Base-by-base conservation (phyloP, 139 green algal genomes). In the Chlamydomonas sp. region DNA sequence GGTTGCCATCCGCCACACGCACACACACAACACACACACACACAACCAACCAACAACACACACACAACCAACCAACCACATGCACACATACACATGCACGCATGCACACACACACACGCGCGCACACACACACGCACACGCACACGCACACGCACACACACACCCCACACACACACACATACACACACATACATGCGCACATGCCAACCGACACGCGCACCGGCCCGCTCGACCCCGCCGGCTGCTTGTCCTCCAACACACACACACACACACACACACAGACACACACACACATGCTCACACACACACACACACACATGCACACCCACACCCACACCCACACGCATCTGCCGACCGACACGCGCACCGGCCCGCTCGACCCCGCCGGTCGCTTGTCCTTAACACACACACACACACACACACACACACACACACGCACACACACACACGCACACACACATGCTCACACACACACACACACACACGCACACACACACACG, bases 221-320 rank as follows among this genome's bases (percentile, higher is more conserved):
- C 31, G 85, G 87, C 1, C 89, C 79, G 34, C 61, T 65, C 35
- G 28, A 48, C 34, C 34, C 58, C 29, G 20, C 0, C 5, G 61
- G 58, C 10, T 60, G 65, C 72, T 74, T 81, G n/a, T 24, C 39
- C 0, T 73, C 35, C 3, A 97, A 80, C 79, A 82, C 92, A 20
- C 84, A 73, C 6, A 79, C 91, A 70, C 97, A 96, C 3, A 76
- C 88, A 8, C 61, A 5, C 13, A 54, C 43, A 54, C 43, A 54
- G 16, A 54, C 43, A 54, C 43, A 54, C 43, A 54, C 43, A 54
- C 43, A 54, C 43, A 54, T n/a, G n/a, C n/a, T n/a, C n/a, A n/a
- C n/a, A n/a, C n/a, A n/a, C n/a, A n/a, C n/a, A n/a, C n/a, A n/a
- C n/a, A n/a, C n/a, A n/a, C n/a, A n/a, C n/a, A n/a, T n/a, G n/a